Evolutionary conservation across 2,329 filamentous ascomycete species (phyloP).

Genomic region (Colletotrichum caudatum): DNA sequence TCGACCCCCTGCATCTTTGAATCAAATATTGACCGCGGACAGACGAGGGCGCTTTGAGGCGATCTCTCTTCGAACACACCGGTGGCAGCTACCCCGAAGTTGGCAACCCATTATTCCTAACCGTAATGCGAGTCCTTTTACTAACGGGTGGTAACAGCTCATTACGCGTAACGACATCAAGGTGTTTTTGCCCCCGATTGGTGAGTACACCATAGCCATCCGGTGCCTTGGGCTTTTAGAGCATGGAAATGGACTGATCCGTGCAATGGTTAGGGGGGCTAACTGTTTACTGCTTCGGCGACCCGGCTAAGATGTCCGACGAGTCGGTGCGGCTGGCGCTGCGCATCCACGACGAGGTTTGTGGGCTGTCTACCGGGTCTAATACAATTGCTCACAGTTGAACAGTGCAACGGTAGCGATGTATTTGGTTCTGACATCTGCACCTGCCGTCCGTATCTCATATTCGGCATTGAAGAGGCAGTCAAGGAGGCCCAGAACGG

Average conservation of each 20-base stretch:
- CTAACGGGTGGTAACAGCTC: conserved; percentile 61
- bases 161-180: conserved; percentile 97
- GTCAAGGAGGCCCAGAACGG: conserved; percentile 97
- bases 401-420: conserved; percentile 90
- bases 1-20: conserved; percentile 12
- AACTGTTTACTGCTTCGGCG: conserved; percentile 97
- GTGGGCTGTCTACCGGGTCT: conserved; percentile 28
- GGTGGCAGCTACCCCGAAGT: conserved; percentile 94
- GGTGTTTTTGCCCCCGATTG: conserved; percentile 94
- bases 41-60: conserved; percentile 88
- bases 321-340: conserved; percentile 83
- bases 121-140: background rate
- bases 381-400: conserved; percentile 3
- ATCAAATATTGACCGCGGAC: conserved; percentile 45
- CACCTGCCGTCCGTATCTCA: conserved; percentile 94
- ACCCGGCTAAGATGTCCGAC: conserved; percentile 93
- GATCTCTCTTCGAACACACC: conserved; percentile 93
- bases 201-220: conserved; percentile 51
- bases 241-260: conserved; percentile 26
- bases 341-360: conserved; percentile 78
- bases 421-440: conserved; percentile 99
- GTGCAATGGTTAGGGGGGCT: conserved; percentile 71
- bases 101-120: conserved; percentile 36
- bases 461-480: conserved; percentile 96
- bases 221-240: background rate